Conservation (phyloP, 148 eudicot genomes). For the Bassia scoparia region DNA sequence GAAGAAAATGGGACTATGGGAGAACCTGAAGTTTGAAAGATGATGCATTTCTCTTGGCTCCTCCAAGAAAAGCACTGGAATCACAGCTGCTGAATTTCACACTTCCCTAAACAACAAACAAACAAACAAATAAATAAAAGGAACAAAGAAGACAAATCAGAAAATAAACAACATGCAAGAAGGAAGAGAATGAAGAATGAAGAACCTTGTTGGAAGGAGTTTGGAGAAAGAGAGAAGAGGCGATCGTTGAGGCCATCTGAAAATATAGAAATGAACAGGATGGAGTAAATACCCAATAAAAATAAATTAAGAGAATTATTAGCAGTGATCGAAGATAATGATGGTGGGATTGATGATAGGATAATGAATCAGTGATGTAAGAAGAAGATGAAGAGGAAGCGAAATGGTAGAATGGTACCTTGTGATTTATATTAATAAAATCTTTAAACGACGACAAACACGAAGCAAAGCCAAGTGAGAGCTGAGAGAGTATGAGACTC, state of each 20-base stretch:
- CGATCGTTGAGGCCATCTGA: constrained; percentile 55
- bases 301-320: neutral
- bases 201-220: constrained; percentile 43
- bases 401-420: no score
- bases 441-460: no score
- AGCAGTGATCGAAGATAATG: neutral
- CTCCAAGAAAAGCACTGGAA: constrained; percentile 39
- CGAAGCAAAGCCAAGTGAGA: no score
- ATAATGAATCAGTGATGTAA: no score
- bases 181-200: neutral
- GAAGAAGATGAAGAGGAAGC: no score
- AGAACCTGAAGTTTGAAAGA: constrained; percentile 50
- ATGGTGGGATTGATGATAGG: no score
- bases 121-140: no score
- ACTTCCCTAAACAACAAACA: constrained; percentile 33
- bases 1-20: neutral
- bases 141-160: neutral
- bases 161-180: neutral
- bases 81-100: constrained; percentile 40
- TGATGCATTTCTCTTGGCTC: constrained; percentile 37
- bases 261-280: neutral
- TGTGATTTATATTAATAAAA: no score
- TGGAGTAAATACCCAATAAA: neutral
- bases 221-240: constrained; percentile 43
- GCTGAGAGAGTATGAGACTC: no score